These are phyloP conservation scores for Chimonanthus praecox DNA, from an alignment of 164 flowering plant genomes.

Conservation along the genomic window DNA sequence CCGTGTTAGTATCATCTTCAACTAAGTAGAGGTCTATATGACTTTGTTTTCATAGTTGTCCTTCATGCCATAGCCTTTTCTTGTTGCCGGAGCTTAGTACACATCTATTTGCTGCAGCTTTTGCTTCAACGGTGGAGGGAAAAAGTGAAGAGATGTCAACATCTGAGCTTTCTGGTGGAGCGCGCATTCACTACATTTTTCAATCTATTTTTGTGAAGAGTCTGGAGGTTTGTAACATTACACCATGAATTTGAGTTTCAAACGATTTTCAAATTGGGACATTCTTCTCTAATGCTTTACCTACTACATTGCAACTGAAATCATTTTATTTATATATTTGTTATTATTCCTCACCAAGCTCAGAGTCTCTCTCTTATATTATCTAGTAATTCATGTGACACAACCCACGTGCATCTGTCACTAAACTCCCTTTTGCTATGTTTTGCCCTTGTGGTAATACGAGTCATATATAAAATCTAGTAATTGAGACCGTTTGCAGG, in stretches of 20 bases:
- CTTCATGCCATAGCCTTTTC: conserved; percentile 1
- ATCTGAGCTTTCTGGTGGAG: conserved; percentile 92
- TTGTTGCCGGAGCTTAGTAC: conserved; percentile 3
- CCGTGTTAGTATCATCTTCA: no score
- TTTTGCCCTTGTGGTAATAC: background rate
- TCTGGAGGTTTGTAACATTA: conserved; percentile 61
- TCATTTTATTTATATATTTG: background rate
- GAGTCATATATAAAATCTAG: background rate
- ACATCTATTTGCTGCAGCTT: conserved; percentile 48
- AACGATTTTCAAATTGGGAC: background rate
- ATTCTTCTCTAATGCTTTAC: background rate
- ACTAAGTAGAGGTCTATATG: no score
- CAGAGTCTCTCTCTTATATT: background rate
- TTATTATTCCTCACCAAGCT: background rate
- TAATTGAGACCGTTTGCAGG: conserved; percentile 37
- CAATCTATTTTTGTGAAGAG: conserved; percentile 89
- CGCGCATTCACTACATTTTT: conserved; percentile 88
- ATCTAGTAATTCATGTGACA: background rate
- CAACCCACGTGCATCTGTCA: background rate
- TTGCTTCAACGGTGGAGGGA: conserved; percentile 87
- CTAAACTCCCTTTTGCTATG: background rate
- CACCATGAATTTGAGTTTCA: background rate
- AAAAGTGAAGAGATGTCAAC: conserved; percentile 92
- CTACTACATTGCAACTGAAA: background rate
- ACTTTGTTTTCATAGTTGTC: background rate